Base-by-base conservation (phyloP, 768 basidiomycete species). In the Russula emetica region DNA sequence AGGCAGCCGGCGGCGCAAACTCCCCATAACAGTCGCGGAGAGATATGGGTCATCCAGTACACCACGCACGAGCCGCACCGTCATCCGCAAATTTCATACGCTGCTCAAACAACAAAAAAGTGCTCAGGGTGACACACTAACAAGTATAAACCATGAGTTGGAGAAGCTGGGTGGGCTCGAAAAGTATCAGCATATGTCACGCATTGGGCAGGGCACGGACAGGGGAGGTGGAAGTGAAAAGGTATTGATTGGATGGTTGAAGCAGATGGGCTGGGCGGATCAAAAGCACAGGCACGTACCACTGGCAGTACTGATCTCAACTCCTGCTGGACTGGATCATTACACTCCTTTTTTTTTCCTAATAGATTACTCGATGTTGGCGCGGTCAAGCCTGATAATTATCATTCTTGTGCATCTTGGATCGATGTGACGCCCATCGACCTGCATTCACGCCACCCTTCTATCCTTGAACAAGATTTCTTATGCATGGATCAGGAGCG, bases 171-270 rank as follows among this genome's bases (percentile, higher is more conserved):
- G 94, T 5, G 94, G 92, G 2, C 71, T 97, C 42, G 83, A 85
- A 59, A 78, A 77, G 28, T 97, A 97, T 72, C 94, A 97, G 72
- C 80, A 77, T 44, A 91, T 94, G 82, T 94, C 92, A 36, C 81
- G 76, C 59, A 78, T 89, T 18, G 94, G 94, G 1, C 94, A 97
- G 71, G 82, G 84, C 3, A 78, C 75, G 9, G 89, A 93, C 63
- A 78, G 94, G 58, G 94, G 94, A 10, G 94, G 94, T 4, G 94
- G 94, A 7, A 92, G 88, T 70, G 90, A 95, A 70, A 90, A 84
- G 70, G 77, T 94, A 3, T 75, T 94, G 26, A 81, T 96, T 49
- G 70, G 69, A 44, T 97, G 92, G 92, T 73, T 97, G 66, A 82
- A 82, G 64, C 84, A 84, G 36, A 70, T 84, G 63, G 75, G 76